Percentiles rank a stretch among this genome's conserved stretches.
These are phyloP conservation scores for Diaporthe velutina DNA, from an alignment of 2,329 filamentous ascomycete species.

Conservation along the genomic window DNA sequence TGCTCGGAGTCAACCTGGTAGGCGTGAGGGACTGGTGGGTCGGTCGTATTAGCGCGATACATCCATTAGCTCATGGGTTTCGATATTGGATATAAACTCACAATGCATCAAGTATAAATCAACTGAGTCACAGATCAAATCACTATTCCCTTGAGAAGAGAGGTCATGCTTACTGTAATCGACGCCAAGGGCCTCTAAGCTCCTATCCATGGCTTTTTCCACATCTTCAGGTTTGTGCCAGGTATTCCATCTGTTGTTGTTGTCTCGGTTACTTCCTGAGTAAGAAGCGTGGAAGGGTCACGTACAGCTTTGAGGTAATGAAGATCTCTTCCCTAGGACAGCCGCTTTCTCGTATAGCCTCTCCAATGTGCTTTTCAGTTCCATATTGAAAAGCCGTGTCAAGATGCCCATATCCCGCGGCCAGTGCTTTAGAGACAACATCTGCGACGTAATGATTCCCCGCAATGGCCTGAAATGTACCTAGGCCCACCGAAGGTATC, in stretches of 20 bases:
- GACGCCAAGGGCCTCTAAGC: conserved; percentile 61
- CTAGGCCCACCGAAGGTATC: conserved; percentile 23
- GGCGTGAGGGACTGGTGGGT: not conserved
- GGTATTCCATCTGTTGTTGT: not conserved
- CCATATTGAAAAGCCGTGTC: conserved; percentile 47
- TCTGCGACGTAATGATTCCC: conserved; percentile 10
- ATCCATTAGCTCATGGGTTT: not conserved
- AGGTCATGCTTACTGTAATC: conserved; percentile 48
- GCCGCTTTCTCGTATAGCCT: conserved; percentile 47
- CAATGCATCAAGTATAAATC: conserved; percentile 63
- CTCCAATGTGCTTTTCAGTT: conserved; percentile 47
- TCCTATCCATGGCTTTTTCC: conserved; percentile 44
- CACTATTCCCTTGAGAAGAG: not conserved
- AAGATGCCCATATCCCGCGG: conserved; percentile 48
- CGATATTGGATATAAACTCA: not conserved
- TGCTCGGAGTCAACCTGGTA: not conserved
- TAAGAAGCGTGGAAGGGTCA: not conserved
- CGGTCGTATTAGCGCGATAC: no score
- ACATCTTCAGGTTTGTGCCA: conserved; percentile 44
- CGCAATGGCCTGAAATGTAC: not conserved
- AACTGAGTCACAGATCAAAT: conserved; percentile 48
- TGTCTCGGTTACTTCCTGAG: no score
- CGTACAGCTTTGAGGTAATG: conserved; percentile 48
- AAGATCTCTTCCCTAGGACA: conserved; percentile 49
- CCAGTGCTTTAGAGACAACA: conserved; percentile 45